phyloP scores from a whole-genome alignment of 2,329 filamentous ascomycete species.

The Botrytis sinoallii region DNA sequence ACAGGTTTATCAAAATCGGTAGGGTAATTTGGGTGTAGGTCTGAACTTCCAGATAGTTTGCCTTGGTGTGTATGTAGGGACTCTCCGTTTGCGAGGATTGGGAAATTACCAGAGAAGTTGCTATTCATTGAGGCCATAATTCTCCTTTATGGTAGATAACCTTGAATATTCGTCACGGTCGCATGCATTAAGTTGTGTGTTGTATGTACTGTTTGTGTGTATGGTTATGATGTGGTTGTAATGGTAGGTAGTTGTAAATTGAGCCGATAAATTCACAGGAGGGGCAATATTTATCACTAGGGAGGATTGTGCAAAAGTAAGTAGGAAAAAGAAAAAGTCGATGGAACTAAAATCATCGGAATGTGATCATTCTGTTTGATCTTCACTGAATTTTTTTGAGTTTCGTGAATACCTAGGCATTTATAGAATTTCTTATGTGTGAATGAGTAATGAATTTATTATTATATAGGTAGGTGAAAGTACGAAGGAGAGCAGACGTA shows the following conservation, averaged over 20 bases:
- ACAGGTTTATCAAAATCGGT: conserved; percentile 11
- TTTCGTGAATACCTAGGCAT: neutral
- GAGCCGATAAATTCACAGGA: conserved; percentile 21
- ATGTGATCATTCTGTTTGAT: neutral
- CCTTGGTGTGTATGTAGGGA: conserved; percentile 18
- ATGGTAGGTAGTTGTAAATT: conserved; percentile 1
- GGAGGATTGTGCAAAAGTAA: neutral
- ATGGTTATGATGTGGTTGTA: neutral
- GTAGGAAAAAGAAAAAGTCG: neutral
- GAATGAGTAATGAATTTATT: neutral
- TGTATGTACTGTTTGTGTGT: conserved; percentile 23
- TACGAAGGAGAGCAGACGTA: neutral
- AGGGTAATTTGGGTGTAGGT: conserved; percentile 24
- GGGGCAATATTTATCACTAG: conserved; percentile 12
- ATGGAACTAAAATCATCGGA: neutral
- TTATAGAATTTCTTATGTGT: neutral
- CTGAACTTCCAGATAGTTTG: conserved; percentile 21
- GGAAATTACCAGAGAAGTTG: conserved; percentile 37
- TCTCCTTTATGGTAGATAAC: conserved; percentile 1
- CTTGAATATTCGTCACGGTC: conserved; percentile 23
- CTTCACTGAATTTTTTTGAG: neutral
- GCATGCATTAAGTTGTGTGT: conserved; percentile 31
- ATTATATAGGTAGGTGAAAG: too few relatives aligned
- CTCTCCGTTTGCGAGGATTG: conserved; percentile 18
- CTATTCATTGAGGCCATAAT: conserved; percentile 39